phyloP scores from a whole-genome alignment of 192 early-diverging fungal genomes.

The Mortierella antarctica region DNA sequence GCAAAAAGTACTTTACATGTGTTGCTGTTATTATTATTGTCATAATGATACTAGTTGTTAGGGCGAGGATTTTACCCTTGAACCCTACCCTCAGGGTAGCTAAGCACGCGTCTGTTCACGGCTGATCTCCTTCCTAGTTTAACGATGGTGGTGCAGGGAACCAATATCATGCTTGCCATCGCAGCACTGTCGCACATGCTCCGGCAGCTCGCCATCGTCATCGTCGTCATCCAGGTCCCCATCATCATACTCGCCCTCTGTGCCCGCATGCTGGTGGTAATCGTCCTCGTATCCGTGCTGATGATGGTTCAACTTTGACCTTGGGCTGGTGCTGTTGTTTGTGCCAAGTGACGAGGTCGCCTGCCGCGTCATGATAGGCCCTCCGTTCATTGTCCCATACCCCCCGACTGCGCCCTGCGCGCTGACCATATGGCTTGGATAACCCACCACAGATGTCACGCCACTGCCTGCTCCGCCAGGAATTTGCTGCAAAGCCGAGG shows the following conservation, averaged over 20 bases:
- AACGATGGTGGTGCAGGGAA: constrained; percentile 29
- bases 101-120: no score
- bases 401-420: constrained; percentile 22
- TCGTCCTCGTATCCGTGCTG: constrained; percentile 21
- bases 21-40: neutral
- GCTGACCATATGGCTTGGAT: constrained; percentile 25
- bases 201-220: constrained; percentile 42
- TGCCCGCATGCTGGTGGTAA: neutral
- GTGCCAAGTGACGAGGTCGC: constrained; percentile 17
- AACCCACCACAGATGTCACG: constrained; percentile 20
- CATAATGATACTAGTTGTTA: neutral
- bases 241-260: constrained; percentile 13
- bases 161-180: constrained; percentile 53
- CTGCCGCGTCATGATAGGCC: constrained; percentile 20
- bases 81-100: no score
- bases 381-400: constrained; percentile 41
- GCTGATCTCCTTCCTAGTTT: neutral
- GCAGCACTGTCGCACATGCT: constrained; percentile 49
- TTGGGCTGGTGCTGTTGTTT: constrained; percentile 12
- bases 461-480: neutral
- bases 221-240: constrained; percentile 29
- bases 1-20: neutral
- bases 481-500: neutral
- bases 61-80: no score
- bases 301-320: neutral